Evolutionary conservation across 176 grass and related monocot species (phyloP), one percentile per base, ranked within the genome.

Genomic region (Musa troglodytarum): DNA sequence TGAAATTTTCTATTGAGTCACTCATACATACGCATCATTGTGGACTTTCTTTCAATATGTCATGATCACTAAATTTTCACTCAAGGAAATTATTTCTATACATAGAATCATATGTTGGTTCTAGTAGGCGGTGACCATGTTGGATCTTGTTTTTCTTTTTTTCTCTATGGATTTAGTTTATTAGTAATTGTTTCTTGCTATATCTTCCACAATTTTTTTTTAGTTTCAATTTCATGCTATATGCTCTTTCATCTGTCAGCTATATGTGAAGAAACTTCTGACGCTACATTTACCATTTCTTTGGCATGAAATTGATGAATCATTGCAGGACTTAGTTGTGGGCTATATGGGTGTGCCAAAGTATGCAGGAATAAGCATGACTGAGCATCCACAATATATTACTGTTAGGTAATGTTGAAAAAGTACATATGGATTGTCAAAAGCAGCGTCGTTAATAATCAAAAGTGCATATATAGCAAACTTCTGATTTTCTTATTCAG

Each of bases 261-360:
- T 29, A 3, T 29, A 29, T 29, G 28, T 29, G 28, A 34, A 68
- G 25, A 68, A 63, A 63, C 9, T 26, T 65, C 14, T 34, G 66
- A 49, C 29, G n/a, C 19, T 69, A 49, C 43, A 49, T 69, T 69
- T 69, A 65, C 63, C 10, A 65, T 65, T 28, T 28, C 63, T 65
- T 65, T 11, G 63, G 11, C 54, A 53, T 72, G 50, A 72, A 70
- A 22, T 55, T 64, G 22, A 55, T 49, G 53, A 16, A 73, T 43
- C 76, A 62, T n/a, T 86, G 78, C 79, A 97, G 93, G 93, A 97
- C 85, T 90, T 97, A 50, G 93, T 97, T 43, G 93, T 97, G 72
- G 93, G 93, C 11, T 96, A 96, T 73, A 97, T 97, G 93, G 87
- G 90, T 26, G 93, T 97, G 66, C 93, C 93, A 54, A 97, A 97